Percentiles rank a stretch among this genome's conserved stretches.
Conservation (phyloP, 495 filamentous ascomycete genomes). For the Hypoxylon rickii region DNA sequence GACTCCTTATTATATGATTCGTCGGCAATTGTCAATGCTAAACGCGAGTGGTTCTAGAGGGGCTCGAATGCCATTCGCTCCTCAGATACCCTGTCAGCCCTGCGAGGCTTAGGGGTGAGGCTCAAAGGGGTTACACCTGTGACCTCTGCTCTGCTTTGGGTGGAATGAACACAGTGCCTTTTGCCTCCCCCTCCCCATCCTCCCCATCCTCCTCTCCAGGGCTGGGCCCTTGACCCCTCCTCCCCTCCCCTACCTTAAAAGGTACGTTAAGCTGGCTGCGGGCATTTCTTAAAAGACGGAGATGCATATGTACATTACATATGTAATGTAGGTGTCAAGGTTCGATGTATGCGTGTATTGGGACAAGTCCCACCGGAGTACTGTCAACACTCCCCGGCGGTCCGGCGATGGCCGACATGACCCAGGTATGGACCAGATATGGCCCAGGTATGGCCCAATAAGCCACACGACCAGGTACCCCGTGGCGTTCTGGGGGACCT, state of each 20-base stretch:
- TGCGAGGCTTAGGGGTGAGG: constrained; percentile 35
- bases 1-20: constrained; percentile 19
- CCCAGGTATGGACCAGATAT: not conserved
- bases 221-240: no score
- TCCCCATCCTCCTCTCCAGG: no score
- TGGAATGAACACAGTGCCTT: constrained; percentile 20
- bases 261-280: not conserved
- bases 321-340: not conserved
- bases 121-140: constrained; percentile 33
- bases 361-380: not conserved
- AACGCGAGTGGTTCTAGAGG: constrained; percentile 21
- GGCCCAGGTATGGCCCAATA: not conserved
- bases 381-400: constrained; percentile 10
- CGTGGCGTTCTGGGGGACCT: no score
- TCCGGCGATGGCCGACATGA: constrained; percentile 24
- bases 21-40: constrained; percentile 27
- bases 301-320: constrained; percentile 9
- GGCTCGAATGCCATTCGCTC: constrained; percentile 22
- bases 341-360: not conserved
- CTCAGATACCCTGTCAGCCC: constrained; percentile 23
- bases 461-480: constrained; percentile 5
- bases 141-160: no score
- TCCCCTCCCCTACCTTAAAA: no score
- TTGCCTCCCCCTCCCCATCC: not conserved
- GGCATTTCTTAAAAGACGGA: constrained; percentile 8